These are phyloP conservation scores for Chlorencoelia australis DNA, from an alignment of 2,329 filamentous ascomycete species.

Conservation along the genomic window DNA sequence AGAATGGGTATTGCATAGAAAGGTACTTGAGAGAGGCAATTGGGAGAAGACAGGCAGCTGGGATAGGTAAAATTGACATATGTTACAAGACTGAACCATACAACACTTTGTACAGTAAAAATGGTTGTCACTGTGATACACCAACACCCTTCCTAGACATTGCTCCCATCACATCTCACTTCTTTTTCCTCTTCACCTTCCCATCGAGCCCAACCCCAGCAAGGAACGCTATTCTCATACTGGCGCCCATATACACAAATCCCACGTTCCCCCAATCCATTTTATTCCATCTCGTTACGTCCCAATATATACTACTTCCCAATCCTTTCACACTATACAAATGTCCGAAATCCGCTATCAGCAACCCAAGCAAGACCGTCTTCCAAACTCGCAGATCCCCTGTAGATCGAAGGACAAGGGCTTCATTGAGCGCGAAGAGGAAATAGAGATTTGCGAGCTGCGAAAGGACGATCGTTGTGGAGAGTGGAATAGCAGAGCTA, in stretches of 20 bases:
- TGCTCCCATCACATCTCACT: too few species aligned
- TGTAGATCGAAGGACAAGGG: conserved; percentile 61
- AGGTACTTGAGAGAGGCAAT: too few species aligned
- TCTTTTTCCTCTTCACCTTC: conserved; percentile 1
- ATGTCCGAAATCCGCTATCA: conserved; percentile 70
- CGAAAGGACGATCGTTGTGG: conserved; percentile 56
- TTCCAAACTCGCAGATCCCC: conserved; percentile 60
- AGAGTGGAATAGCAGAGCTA: conserved; percentile 36
- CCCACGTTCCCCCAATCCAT: conserved; percentile 60
- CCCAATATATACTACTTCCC: conserved; percentile 50
- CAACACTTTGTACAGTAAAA: too few species aligned
- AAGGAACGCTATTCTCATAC: conserved; percentile 49
- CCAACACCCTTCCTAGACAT: too few species aligned
- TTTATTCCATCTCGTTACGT: conserved; percentile 49
- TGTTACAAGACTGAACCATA: too few species aligned
- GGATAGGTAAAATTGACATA: too few species aligned
- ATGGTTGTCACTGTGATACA: too few species aligned
- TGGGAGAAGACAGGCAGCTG: too few species aligned
- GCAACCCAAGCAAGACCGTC: conserved; percentile 52
- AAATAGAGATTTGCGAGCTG: conserved; percentile 74
- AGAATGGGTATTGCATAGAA: too few species aligned
- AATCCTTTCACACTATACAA: conserved; percentile 54
- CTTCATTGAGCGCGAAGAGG: conserved; percentile 68
- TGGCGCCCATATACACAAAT: conserved; percentile 59
- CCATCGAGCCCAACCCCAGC: conserved; percentile 41